phyloP scores from a whole-genome alignment of 78 protist species.

The Protostelium mycophagum region DNA sequence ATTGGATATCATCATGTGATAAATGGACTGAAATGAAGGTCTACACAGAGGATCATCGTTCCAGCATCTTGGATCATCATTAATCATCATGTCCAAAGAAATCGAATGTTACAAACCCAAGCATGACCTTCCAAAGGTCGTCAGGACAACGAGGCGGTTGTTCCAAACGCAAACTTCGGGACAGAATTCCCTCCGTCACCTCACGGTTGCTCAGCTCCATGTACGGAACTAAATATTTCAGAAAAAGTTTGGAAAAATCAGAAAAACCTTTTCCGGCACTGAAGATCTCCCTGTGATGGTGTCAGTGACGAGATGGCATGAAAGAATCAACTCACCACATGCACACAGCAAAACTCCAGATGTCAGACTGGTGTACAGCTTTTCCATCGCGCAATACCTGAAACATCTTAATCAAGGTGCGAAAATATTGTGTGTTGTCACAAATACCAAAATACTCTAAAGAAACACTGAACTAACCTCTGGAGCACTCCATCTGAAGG shows the following conservation, averaged over 20 bases:
- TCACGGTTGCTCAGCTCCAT: not conserved
- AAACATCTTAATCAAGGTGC: no score
- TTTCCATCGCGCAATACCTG: not conserved
- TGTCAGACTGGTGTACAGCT: not conserved
- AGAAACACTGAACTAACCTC: not conserved
- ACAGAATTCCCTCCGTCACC: not conserved
- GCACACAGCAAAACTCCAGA: no score
- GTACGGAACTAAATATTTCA: not conserved
- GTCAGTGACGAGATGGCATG: not conserved
- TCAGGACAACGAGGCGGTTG: not conserved
- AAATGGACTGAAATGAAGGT: not conserved
- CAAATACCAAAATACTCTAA: no score
- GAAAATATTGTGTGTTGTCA: no score
- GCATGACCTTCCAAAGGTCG: not conserved
- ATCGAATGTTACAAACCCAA: no score
- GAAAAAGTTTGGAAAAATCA: not conserved
- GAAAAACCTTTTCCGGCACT: not conserved
- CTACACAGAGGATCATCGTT: not conserved
- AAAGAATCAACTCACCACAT: no score
- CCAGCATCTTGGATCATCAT: not conserved
- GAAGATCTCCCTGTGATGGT: slow-evolving; percentile 2
- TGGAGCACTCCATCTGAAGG: not conserved
- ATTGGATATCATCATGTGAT: not conserved
- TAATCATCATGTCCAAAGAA: not conserved
- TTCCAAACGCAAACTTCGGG: not conserved